phyloP scores from a whole-genome alignment of 768 basidiomycete genomes.

The Russula abietina region DNA sequence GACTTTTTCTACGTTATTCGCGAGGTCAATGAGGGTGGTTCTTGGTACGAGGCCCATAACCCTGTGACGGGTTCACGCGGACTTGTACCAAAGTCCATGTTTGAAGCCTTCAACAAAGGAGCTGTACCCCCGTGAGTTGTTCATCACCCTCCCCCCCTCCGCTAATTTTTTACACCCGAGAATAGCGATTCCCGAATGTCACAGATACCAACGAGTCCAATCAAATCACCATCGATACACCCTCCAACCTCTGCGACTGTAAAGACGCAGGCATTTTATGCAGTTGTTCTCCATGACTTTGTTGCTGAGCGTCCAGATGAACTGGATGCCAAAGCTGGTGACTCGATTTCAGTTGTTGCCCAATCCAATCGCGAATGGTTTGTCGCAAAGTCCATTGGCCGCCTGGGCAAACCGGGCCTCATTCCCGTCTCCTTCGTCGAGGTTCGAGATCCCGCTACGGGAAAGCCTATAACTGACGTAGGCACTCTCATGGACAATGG shows the following conservation, averaged over 20 bases:
- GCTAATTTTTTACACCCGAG: slow-evolving; percentile 8
- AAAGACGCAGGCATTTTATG: slow-evolving; percentile 74
- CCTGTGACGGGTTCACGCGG: slow-evolving; percentile 88
- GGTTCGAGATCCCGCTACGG: slow-evolving; percentile 88
- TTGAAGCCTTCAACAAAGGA: slow-evolving; percentile 85
- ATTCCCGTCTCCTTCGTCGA: slow-evolving; percentile 98
- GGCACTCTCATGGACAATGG: slow-evolving; percentile 77
- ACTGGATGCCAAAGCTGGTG: slow-evolving; percentile 89
- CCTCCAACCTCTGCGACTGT: slow-evolving; percentile 4
- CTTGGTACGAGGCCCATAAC: slow-evolving; percentile 94
- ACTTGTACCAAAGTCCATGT: slow-evolving; percentile 78
- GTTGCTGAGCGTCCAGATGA: slow-evolving; percentile 93
- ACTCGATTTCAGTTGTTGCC: slow-evolving; percentile 93
- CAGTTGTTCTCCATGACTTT: slow-evolving; percentile 94
- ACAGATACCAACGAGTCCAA: slow-evolving; percentile 23
- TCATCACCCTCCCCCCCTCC: slow-evolving; percentile 8
- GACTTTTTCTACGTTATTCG: slow-evolving; percentile 96
- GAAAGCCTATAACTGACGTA: slow-evolving; percentile 69
- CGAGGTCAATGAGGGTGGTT: slow-evolving; percentile 50
- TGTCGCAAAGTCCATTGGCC: slow-evolving; percentile 96
- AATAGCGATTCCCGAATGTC: slow-evolving; percentile 12
- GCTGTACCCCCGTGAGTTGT: slow-evolving; percentile 52
- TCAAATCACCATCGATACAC: slow-evolving; percentile 33
- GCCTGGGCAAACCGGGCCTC: slow-evolving; percentile 89
- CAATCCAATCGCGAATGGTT: slow-evolving; percentile 99